phyloP scores from a whole-genome alignment of 345 rosid species.

The Cardamine resedifolia region DNA sequence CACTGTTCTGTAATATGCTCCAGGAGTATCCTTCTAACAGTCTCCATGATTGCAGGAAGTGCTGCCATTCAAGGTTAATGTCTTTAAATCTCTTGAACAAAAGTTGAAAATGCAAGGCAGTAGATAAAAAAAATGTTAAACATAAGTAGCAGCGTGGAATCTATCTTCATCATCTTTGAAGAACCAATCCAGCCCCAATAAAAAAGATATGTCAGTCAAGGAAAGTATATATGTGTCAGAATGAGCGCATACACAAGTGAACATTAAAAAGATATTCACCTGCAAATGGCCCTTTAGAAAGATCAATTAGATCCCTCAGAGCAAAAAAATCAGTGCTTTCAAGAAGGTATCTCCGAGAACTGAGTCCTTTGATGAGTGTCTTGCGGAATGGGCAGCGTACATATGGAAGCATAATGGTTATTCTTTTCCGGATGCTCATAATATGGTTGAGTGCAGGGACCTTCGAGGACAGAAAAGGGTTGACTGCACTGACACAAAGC shows the following conservation, averaged over 20 bases:
- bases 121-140: slow-evolving; percentile 1
- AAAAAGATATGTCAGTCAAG: slow-evolving; percentile 11
- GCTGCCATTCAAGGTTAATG: slow-evolving; percentile 49
- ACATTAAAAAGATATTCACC: slow-evolving; percentile 45
- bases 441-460: slow-evolving; percentile 88
- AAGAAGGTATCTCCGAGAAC: slow-evolving; percentile 86
- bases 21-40: slow-evolving; percentile 66
- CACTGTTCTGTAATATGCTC: slow-evolving; percentile 91
- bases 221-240: background rate
- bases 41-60: slow-evolving; percentile 78
- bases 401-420: slow-evolving; percentile 77
- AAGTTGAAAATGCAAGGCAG: background rate
- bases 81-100: slow-evolving; percentile 17
- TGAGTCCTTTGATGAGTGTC: slow-evolving; percentile 78
- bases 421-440: slow-evolving; percentile 64
- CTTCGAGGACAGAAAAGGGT: slow-evolving; percentile 82
- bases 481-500: slow-evolving; percentile 97
- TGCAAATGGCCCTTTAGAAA: slow-evolving; percentile 97
- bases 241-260: background rate
- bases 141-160: background rate
- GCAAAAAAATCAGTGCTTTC: slow-evolving; percentile 93
- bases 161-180: slow-evolving; percentile 6
- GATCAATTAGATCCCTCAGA: slow-evolving; percentile 88
- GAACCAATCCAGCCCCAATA: slow-evolving; percentile 3
- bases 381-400: slow-evolving; percentile 88